phyloP scores from a whole-genome alignment of 441 rosid genomes.

The Adansonia madagascariensis region DNA sequence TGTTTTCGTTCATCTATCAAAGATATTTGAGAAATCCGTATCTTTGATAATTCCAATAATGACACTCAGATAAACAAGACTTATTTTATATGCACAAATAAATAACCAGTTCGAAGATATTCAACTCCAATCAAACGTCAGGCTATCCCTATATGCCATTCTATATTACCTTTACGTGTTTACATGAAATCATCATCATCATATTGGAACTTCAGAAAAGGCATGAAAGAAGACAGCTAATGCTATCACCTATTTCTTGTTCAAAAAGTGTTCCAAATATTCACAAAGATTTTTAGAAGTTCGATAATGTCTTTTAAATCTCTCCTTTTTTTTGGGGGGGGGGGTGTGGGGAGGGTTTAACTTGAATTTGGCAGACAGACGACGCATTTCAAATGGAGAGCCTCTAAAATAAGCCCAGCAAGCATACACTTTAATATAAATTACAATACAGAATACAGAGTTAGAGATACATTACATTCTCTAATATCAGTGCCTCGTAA shows the following conservation, averaged over 20 bases:
- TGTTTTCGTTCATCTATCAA: background rate
- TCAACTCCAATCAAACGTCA: background rate
- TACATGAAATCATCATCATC: background rate
- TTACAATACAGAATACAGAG: background rate
- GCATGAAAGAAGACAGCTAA: background rate
- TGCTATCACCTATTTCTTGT: background rate
- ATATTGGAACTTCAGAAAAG: background rate
- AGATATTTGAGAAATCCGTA: background rate
- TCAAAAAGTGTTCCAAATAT: background rate
- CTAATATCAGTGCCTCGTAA: slow-evolving; percentile 79
- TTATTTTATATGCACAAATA: background rate
- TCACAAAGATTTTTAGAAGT: background rate
- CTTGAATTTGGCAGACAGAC: background rate
- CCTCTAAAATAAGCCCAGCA: background rate
- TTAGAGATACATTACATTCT: slow-evolving; percentile 59
- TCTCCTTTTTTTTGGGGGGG: background rate
- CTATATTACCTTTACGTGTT: background rate
- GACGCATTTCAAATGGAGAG: background rate
- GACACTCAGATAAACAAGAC: slow-evolving; percentile 8
- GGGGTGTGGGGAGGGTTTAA: background rate
- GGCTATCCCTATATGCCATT: background rate
- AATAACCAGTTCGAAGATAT: background rate
- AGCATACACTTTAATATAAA: background rate
- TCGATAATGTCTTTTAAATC: background rate
- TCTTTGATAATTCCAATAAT: background rate